Conservation (phyloP, 768 basidiomycete species). For the Auricularia auricula-judae region DNA sequence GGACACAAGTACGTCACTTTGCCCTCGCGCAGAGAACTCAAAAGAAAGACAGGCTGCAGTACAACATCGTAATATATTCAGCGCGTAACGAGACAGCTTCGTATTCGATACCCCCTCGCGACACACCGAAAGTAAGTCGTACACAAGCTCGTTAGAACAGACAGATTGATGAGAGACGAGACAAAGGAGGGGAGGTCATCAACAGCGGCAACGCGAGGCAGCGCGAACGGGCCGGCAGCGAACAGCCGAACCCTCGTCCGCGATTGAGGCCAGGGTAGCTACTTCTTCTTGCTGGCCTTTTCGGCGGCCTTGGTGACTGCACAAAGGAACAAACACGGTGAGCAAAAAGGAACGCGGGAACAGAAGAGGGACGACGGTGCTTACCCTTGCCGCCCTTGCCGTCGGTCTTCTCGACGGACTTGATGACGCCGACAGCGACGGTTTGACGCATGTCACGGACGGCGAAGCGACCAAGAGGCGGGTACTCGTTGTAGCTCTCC, state of each 20-base stretch:
- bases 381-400: constrained; percentile 78
- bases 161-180: not conserved
- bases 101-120: not conserved
- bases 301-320: constrained; percentile 89
- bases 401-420: constrained; percentile 92
- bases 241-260: not conserved
- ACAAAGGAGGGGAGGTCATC: not conserved
- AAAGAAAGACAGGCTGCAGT: not conserved
- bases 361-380: constrained; percentile 12
- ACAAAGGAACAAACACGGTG: constrained; percentile 7
- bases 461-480: constrained; percentile 98
- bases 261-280: not conserved
- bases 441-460: constrained; percentile 99
- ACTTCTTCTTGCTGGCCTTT: constrained; percentile 39
- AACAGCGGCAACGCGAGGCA: not conserved
- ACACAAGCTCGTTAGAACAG: not conserved
- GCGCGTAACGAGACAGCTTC: not conserved
- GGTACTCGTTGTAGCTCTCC: constrained; percentile 92
- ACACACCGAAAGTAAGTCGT: not conserved
- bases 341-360: not conserved
- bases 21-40: not conserved
- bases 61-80: constrained; percentile 2
- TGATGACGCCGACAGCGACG: constrained; percentile 98
- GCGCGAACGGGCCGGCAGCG: not conserved
- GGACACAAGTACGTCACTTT: no score